Percentiles rank a stretch among this genome's conserved stretches.
phyloP scores from a whole-genome alignment of 768 basidiomycete species.

The Clavulina sp. region DNA sequence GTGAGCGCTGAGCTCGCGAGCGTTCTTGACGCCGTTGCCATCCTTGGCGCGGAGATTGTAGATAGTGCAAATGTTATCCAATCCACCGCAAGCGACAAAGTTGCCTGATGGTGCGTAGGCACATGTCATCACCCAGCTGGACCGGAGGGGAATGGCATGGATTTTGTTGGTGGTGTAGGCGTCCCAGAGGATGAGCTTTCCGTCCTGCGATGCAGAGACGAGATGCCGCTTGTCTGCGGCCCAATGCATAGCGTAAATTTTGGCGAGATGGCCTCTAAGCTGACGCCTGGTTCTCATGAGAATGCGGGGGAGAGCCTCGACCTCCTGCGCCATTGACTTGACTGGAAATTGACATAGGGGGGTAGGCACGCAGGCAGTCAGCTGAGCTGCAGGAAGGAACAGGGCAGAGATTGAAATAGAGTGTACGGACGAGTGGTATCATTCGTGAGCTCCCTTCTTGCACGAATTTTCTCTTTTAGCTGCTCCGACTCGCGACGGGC shows the following conservation, averaged over 20 bases:
- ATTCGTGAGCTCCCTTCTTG: slow-evolving; percentile 90
- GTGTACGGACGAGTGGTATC: slow-evolving; percentile 79
- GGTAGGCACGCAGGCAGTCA: not conserved
- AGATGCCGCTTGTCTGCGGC: slow-evolving; percentile 91
- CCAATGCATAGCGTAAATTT: slow-evolving; percentile 99
- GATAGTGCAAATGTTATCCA: slow-evolving; percentile 98
- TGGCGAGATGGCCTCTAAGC: slow-evolving; percentile 92
- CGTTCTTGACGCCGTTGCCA: slow-evolving; percentile 53
- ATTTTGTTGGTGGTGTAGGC: slow-evolving; percentile 99
- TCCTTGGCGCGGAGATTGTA: slow-evolving; percentile 80
- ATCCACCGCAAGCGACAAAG: slow-evolving; percentile 94
- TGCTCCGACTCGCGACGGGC: slow-evolving; percentile 93
- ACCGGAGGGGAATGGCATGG: slow-evolving; percentile 93
- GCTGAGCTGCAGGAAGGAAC: not conserved
- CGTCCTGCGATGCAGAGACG: slow-evolving; percentile 98
- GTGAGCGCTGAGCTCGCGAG: slow-evolving; percentile 90
- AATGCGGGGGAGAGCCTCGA: slow-evolving; percentile 88
- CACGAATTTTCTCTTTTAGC: slow-evolving; percentile 96
- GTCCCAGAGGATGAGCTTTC: slow-evolving; percentile 99
- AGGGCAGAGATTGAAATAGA: not conserved
- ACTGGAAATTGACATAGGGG: slow-evolving; percentile 32
- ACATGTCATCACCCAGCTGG: slow-evolving; percentile 99
- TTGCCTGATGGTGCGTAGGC: slow-evolving; percentile 95
- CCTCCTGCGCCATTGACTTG: slow-evolving; percentile 95
- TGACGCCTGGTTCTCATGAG: slow-evolving; percentile 92